Conservation (phyloP, 768 basidiomycete species). For the Boletus eberwhitei region DNA sequence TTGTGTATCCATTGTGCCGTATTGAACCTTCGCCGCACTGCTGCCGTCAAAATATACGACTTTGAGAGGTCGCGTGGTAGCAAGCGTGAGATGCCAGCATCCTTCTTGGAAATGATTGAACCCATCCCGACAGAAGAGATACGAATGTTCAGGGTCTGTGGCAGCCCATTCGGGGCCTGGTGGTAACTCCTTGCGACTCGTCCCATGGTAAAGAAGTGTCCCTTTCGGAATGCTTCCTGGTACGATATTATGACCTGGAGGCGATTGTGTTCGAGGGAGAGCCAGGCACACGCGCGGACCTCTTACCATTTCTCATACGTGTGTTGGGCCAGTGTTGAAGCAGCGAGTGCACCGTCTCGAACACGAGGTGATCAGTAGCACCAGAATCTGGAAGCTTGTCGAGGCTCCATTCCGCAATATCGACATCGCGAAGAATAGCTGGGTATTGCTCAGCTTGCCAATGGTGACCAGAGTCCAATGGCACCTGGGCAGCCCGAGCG, state of each 20-base stretch:
- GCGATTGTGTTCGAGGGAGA: conserved; percentile 12
- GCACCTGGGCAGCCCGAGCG: conserved; percentile 11
- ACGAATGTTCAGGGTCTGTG: conserved; percentile 36
- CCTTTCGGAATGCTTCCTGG: conserved; percentile 34
- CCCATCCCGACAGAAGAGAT: conserved; percentile 33
- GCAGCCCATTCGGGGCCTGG: conserved; percentile 32
- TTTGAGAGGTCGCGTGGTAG: conserved; percentile 34
- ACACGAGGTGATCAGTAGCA: conserved; percentile 26
- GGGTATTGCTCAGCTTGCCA: background rate
- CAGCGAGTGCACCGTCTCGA: conserved; percentile 25
- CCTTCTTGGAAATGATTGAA: background rate
- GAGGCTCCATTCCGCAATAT: conserved; percentile 21
- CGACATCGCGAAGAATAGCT: background rate
- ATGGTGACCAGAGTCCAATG: background rate
- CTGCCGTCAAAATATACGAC: conserved; percentile 53
- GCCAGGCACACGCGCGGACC: conserved; percentile 5
- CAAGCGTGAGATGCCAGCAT: conserved; percentile 20
- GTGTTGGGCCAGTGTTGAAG: conserved; percentile 48
- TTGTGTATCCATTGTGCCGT: conserved; percentile 45
- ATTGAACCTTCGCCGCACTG: conserved; percentile 42
- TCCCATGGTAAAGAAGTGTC: conserved; percentile 37
- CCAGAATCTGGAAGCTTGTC: conserved; percentile 21
- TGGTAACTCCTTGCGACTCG: conserved; percentile 20
- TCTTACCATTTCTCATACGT: conserved; percentile 42
- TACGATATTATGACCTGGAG: conserved; percentile 23